Conservation (phyloP, 371 early-diverging fungal genomes). For the Funneliformis caledonium region DNA sequence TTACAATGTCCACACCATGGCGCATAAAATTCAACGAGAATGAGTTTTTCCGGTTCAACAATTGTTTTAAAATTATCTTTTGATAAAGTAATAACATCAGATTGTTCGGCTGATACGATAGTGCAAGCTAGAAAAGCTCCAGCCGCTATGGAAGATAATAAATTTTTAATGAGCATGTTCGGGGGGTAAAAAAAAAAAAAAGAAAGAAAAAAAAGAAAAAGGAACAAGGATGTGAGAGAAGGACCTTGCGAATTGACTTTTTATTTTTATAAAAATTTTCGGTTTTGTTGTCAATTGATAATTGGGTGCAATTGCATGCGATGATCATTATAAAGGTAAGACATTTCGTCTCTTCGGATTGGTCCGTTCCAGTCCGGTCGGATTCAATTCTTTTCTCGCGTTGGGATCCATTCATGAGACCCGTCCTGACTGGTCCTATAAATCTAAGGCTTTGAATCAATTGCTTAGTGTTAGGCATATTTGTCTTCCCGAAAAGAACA, state of each 20-base stretch:
- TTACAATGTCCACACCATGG: slow-evolving; percentile 98
- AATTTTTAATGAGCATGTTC: not conserved
- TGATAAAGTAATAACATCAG: slow-evolving; percentile 76
- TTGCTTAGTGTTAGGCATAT: too few species aligned
- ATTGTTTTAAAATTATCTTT: slow-evolving; percentile 66
- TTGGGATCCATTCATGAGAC: too few species aligned
- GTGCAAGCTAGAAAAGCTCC: slow-evolving; percentile 38
- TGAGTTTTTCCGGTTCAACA: slow-evolving; percentile 65
- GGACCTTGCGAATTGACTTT: not conserved
- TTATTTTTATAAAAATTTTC: slow-evolving; percentile 4
- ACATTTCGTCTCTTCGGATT: not conserved
- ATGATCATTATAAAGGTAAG: not conserved
- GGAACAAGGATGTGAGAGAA: not conserved
- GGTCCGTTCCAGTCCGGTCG: not conserved
- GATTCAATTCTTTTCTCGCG: too few species aligned
- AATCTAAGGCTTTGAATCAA: too few species aligned
- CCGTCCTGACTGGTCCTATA: too few species aligned
- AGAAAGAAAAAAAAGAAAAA: not conserved
- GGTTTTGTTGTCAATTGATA: slow-evolving; percentile 12
- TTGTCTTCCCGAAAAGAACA: too few species aligned
- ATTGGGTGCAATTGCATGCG: slow-evolving; percentile 8
- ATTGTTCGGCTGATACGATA: slow-evolving; percentile 46
- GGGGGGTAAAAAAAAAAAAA: not conserved
- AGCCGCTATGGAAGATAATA: not conserved
- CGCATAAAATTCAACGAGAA: slow-evolving; percentile 94